Evolutionary conservation across 1,139 yeast genomes (phyloP).

Genomic region (Geotrichum klebahnii): DNA sequence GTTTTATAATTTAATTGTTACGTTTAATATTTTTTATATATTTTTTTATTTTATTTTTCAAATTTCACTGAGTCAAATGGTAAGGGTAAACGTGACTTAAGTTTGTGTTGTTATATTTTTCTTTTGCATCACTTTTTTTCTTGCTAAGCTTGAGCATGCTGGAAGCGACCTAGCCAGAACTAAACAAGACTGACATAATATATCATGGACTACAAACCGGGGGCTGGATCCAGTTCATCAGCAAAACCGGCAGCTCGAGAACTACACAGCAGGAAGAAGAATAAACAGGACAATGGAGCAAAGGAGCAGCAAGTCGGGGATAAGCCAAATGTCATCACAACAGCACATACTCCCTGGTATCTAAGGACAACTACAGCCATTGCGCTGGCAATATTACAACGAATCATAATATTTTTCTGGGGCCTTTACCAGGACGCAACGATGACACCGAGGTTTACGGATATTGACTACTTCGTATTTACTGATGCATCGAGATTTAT

Average conservation of each 20-base stretch:
- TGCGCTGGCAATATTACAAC: conserved; percentile 38
- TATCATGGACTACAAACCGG: conserved; percentile 8
- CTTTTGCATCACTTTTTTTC: not conserved
- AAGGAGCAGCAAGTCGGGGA: not conserved
- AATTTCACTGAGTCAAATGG: not conserved
- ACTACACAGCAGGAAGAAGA: not conserved
- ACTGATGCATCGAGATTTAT: conserved; percentile 84
- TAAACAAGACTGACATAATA: conserved; percentile 1
- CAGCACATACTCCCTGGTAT: conserved; percentile 8
- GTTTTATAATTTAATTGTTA: not conserved
- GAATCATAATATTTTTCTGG: conserved; percentile 67
- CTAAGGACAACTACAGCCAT: conserved; percentile 14
- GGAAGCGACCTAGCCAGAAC: too few relatives aligned
- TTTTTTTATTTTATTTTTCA: not conserved
- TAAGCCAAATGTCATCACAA: not conserved
- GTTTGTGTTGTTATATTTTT: not conserved
- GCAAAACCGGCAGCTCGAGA: not conserved
- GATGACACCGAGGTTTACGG: conserved; percentile 82
- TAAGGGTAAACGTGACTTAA: not conserved
- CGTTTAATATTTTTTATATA: not conserved
- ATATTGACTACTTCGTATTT: conserved; percentile 88
- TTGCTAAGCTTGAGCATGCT: not conserved
- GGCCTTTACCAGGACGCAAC: conserved; percentile 84
- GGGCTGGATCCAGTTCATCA: conserved; percentile 1
- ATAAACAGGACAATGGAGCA: not conserved